Evolutionary conservation across 108 stramenopile species (phyloP).

Genomic region (Fragilaria radians): DNA sequence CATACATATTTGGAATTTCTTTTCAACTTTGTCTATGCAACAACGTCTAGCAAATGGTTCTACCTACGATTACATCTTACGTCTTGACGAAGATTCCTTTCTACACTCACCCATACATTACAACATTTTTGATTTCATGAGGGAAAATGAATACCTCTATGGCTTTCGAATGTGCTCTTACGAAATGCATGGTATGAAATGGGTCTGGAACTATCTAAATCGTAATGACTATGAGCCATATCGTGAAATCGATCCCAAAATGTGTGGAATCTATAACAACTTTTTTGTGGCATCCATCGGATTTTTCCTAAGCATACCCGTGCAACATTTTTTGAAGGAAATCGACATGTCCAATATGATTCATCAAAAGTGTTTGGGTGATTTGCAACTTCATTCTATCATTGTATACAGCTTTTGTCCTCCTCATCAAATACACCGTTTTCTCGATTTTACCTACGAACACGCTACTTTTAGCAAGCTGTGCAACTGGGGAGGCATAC

Average conservation of each 20-base stretch:
- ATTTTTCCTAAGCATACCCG: conserved; percentile 40
- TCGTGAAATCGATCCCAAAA: conserved; percentile 26
- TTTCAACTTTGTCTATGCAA: too few relatives aligned
- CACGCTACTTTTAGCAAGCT: conserved; percentile 51
- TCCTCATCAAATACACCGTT: conserved; percentile 58
- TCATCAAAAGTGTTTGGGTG: conserved; percentile 56
- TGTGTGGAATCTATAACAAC: conserved; percentile 78
- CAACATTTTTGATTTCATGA: conserved; percentile 70
- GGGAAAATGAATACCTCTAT: conserved; percentile 38
- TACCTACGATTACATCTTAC: conserved; percentile 59
- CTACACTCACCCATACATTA: conserved; percentile 56
- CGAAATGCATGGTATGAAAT: conserved; percentile 47
- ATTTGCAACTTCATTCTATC: conserved; percentile 73
- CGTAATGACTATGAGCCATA: conserved; percentile 18
- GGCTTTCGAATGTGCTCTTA: conserved; percentile 63
- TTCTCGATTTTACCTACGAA: conserved; percentile 74
- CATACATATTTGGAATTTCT: conserved; percentile 57
- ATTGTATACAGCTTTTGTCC: conserved; percentile 51
- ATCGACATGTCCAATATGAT: conserved; percentile 72
- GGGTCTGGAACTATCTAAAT: conserved; percentile 19
- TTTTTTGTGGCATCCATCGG: conserved; percentile 58
- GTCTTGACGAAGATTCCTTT: conserved; percentile 78
- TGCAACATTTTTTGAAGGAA: conserved; percentile 38
- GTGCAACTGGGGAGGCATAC: too few relatives aligned
- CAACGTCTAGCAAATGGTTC: conserved; percentile 23